A percentile compares a stretch with the other conserved stretches of the same genome.
Conservation (phyloP, 192 early-diverging fungal genomes). For the Radiomyces spectabilis region DNA sequence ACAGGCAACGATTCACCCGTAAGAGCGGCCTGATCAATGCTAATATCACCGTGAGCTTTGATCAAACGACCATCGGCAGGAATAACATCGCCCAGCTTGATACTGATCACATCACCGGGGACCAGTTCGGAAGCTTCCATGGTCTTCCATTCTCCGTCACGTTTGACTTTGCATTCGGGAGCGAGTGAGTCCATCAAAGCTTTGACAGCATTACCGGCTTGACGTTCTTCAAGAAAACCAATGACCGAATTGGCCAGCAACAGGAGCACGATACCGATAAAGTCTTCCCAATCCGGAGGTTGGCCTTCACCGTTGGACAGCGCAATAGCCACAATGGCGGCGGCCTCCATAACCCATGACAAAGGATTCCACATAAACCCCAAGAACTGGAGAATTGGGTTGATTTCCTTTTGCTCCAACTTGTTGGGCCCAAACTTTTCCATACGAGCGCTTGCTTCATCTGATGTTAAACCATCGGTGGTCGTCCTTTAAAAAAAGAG, state of each 20-base stretch:
- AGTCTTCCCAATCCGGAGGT: constrained; percentile 78
- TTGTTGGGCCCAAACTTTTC: constrained; percentile 65
- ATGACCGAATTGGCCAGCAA: constrained; percentile 80
- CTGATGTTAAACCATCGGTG: constrained; percentile 52
- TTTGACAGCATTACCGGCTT: constrained; percentile 87
- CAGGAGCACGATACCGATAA: constrained; percentile 76
- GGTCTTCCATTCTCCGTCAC: constrained; percentile 72
- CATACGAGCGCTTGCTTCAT: constrained; percentile 55
- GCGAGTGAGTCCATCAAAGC: constrained; percentile 91
- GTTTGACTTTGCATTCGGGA: constrained; percentile 81
- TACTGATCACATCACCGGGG: constrained; percentile 82
- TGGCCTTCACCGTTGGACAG: constrained; percentile 63
- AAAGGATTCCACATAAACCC: constrained; percentile 80
- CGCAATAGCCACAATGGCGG: constrained; percentile 74
- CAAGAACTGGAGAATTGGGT: constrained; percentile 80
- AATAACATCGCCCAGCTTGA: constrained; percentile 84
- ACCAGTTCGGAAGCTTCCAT: constrained; percentile 73
- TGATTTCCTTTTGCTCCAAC: constrained; percentile 69
- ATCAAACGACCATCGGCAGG: constrained; percentile 84
- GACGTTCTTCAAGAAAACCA: constrained; percentile 85
- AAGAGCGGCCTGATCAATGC: constrained; percentile 64
- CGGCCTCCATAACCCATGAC: constrained; percentile 82
- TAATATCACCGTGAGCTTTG: constrained; percentile 41
- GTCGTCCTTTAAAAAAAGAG: constrained; percentile 29
- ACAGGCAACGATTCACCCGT: constrained; percentile 71